These are phyloP conservation scores for Scheffersomyces quercinus DNA, from an alignment of 1,139 yeast species.

Conservation along the genomic window DNA sequence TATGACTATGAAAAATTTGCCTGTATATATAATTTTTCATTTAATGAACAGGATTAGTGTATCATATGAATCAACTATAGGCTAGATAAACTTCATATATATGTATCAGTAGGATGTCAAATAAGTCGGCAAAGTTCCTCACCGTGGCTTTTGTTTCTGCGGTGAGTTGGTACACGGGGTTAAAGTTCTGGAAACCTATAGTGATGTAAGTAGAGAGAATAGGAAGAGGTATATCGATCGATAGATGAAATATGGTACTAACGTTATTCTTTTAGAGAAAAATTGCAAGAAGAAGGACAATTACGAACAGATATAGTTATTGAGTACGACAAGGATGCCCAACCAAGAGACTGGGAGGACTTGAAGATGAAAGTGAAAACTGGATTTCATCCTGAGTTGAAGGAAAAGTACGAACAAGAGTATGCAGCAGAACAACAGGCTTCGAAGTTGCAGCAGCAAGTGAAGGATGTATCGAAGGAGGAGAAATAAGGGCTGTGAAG, in stretches of 20 bases:
- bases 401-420: conserved; percentile 7
- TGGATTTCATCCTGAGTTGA: conserved; percentile 9
- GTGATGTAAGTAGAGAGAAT: conserved; percentile 51
- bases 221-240: background rate
- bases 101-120: conserved; percentile 8
- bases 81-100: background rate
- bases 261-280: conserved; percentile 45
- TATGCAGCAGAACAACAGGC: conserved; percentile 6
- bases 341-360: conserved; percentile 43
- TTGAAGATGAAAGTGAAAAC: conserved; percentile 27
- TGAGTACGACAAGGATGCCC: conserved; percentile 41
- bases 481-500: background rate
- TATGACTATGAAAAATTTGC: no score
- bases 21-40: no score
- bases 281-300: conserved; percentile 65
- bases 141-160: conserved; percentile 34
- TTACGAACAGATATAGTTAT: conserved; percentile 59
- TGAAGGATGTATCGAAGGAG: conserved; percentile 2
- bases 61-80: no score
- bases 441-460: conserved; percentile 6
- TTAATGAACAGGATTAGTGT: no score
- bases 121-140: conserved; percentile 21
- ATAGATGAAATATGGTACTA: conserved; percentile 11
- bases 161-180: conserved; percentile 52
- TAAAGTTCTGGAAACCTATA: conserved; percentile 73